These are phyloP conservation scores for Patellifolia procumbens DNA, from an alignment of 179 eudicot species.

Conservation along the genomic window DNA sequence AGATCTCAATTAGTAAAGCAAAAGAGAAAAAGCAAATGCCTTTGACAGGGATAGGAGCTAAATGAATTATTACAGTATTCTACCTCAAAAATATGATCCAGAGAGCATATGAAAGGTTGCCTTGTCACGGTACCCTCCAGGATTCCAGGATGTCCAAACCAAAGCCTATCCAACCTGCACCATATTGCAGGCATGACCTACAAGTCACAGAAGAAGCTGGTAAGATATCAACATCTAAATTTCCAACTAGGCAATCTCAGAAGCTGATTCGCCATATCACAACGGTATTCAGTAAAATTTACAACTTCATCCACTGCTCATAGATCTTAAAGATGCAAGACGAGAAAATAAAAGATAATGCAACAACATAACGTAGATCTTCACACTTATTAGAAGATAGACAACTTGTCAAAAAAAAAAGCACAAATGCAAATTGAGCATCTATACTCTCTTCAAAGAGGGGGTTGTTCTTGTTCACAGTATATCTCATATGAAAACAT, in stretches of 20 bases:
- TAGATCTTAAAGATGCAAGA: background rate
- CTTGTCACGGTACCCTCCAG: conserved; percentile 73
- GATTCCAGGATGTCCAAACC: conserved; percentile 98
- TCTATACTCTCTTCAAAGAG: background rate
- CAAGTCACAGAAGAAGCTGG: conserved; percentile 46
- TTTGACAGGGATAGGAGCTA: background rate
- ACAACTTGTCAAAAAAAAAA: background rate
- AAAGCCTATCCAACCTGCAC: conserved; percentile 99
- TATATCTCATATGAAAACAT: background rate
- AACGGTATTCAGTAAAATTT: background rate
- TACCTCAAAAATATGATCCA: conserved; percentile 99
- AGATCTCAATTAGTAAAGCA: background rate
- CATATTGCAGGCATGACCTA: conserved; percentile 99
- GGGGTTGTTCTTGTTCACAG: background rate
- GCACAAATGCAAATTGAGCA: background rate
- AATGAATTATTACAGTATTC: too few species aligned
- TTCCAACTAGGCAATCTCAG: conserved; percentile 2
- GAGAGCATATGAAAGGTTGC: conserved; percentile 90
- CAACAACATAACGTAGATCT: background rate
- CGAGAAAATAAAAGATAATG: background rate
- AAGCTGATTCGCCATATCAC: conserved; percentile 5
- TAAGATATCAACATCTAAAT: conserved; percentile 29
- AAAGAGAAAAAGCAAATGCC: conserved; percentile 5
- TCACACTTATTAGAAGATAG: background rate
- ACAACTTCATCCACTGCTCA: background rate